Evolutionary conservation across 2,329 filamentous ascomycete species (phyloP).

Genomic region (Fusarium austroafricanum): DNA sequence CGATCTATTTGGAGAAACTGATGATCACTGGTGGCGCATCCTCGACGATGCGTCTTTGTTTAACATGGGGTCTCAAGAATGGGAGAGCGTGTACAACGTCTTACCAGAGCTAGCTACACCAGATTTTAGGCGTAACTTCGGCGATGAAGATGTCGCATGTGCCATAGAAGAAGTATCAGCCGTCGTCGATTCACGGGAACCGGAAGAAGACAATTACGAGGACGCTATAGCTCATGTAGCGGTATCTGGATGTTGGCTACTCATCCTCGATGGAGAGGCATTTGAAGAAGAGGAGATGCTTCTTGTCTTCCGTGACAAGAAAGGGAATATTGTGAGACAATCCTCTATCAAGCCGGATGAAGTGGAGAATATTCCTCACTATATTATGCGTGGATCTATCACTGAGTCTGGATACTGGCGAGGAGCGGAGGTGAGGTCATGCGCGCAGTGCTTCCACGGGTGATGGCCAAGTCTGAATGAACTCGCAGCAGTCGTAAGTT

Average conservation of each 20-base stretch:
- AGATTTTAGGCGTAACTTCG: background rate
- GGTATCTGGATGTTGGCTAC: background rate
- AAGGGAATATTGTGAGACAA: background rate
- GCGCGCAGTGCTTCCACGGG: background rate
- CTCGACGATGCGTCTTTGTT: background rate
- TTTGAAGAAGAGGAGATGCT: background rate
- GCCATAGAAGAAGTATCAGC: background rate
- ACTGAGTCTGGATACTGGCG: background rate
- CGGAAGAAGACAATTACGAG: background rate
- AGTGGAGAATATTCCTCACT: background rate
- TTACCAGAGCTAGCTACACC: background rate
- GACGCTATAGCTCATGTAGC: background rate
- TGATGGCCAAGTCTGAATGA: accelerated
- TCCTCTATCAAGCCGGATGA: accelerated
- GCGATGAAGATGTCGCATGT: accelerated
- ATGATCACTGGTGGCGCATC: background rate
- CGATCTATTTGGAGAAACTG: background rate
- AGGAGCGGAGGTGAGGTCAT: background rate
- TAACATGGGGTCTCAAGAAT: accelerated
- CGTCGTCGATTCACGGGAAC: background rate
- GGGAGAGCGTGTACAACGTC: background rate
- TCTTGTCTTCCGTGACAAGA: background rate
- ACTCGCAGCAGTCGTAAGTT: too few species aligned
- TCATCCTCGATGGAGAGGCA: background rate
- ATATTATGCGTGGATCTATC: background rate